Evolutionary conservation across 495 filamentous ascomycete species (phyloP).

Genomic region (Penicillium paxilli): DNA sequence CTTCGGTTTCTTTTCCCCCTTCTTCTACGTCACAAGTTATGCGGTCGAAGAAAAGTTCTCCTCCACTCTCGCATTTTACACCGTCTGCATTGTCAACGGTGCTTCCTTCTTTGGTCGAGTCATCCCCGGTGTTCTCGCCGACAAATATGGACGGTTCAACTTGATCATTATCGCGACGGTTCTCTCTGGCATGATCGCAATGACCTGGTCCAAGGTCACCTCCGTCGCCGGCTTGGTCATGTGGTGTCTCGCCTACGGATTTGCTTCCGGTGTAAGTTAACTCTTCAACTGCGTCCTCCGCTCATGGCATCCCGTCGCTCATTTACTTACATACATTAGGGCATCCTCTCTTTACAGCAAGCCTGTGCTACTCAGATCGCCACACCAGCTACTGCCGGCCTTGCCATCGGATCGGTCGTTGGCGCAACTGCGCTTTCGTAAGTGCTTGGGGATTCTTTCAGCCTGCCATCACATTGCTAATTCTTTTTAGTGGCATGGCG

Average conservation of each 20-base stretch:
- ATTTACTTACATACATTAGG: constrained; percentile 21
- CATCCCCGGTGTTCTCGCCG: constrained; percentile 59
- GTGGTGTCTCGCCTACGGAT: constrained; percentile 38
- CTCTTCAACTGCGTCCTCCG: not conserved
- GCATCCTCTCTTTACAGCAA: constrained; percentile 41
- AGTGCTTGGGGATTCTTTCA: no score
- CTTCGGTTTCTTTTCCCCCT: constrained; percentile 50
- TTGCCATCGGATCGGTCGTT: constrained; percentile 33
- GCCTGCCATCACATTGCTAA: no score
- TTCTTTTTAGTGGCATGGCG: constrained; percentile 32
- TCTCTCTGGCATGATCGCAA: constrained; percentile 51
- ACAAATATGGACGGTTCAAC: constrained; percentile 71
- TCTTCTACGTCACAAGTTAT: constrained; percentile 44
- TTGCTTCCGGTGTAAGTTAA: constrained; percentile 38
- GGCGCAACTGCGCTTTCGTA: constrained; percentile 39
- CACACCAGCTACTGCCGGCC: constrained; percentile 28
- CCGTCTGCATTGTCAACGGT: constrained; percentile 48
- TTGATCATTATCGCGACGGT: constrained; percentile 59
- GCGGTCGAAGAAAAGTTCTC: constrained; percentile 37
- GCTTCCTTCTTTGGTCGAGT: constrained; percentile 44
- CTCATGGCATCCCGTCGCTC: no score
- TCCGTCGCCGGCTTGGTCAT: constrained; percentile 35
- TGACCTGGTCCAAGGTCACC: constrained; percentile 40
- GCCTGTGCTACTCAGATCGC: constrained; percentile 41
- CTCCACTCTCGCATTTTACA: constrained; percentile 37